Base-by-base conservation (phyloP, 371 early-diverging fungal genomes). In the Mucor mucedo region DNA sequence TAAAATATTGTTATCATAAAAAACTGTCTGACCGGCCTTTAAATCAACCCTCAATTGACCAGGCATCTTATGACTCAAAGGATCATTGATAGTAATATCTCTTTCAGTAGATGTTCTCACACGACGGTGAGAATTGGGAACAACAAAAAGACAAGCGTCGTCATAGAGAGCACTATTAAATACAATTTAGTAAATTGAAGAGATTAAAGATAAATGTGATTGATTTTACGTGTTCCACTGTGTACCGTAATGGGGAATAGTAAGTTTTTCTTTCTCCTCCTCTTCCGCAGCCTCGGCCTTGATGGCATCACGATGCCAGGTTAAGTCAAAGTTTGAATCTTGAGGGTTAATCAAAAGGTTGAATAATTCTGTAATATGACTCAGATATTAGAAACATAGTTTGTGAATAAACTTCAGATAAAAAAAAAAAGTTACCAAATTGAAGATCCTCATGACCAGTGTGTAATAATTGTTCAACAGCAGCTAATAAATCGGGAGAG, bases 11-110 rank as follows among this genome's bases (percentile, higher is more conserved):
- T 80, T 85, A 63, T 85, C 82, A 49, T 85, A 85, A 58, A 85
- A 85, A n/a, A 85, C 83, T 4, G 85, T 81, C 62, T 85, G 83
- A n/a, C 85, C 85, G 11, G 85, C 76, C 58, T 79, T 78, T 21
- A 85, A 39, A 5, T 55, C 62, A 2, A 85, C 82, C 30, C 68
- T 74, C 3, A 83, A 53, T 52, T 71, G 65, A 13, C 69, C 79
- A 9, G 83, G 85, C 85, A 85, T 85, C 0, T 70, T 60, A 42
- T 79, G 69, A 35, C 77, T 72, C 68, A 73, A 71, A 21, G 85
- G 82, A 68, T 85, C 80, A 54, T 82, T 67, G 32, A 82, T 73
- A 33, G 82, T 82, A 42, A 83, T 72, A 14, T 75, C 65, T 27
- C 85, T 74, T 60, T 85, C 85, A 16, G 70, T 74, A 9, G 66